These are phyloP conservation scores for Jaminaea rosea DNA, from an alignment of 1,284 basidiomycete genomes.

Conservation along the genomic window DNA sequence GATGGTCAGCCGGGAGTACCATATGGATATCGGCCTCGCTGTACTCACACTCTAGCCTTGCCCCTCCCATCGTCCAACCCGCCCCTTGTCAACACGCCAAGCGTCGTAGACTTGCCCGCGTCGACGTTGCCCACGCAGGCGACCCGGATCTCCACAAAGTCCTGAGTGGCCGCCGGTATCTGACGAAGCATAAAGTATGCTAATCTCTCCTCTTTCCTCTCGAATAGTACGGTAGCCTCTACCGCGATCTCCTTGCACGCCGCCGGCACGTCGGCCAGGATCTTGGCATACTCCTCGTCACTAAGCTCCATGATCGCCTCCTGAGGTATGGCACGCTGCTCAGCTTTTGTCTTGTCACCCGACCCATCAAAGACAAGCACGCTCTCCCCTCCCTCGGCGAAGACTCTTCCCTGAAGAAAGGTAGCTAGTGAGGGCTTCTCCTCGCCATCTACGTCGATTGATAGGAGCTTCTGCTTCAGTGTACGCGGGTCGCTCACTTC, in stretches of 20 bases:
- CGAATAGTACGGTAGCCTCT: slow-evolving; percentile 16
- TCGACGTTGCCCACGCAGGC: slow-evolving; percentile 84
- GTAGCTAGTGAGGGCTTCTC: no score
- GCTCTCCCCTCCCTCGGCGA: not conserved
- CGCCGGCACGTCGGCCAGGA: slow-evolving; percentile 13
- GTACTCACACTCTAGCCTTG: slow-evolving; percentile 63
- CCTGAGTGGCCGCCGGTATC: slow-evolving; percentile 39
- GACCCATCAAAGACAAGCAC: not conserved
- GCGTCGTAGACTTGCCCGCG: slow-evolving; percentile 82
- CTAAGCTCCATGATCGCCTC: not conserved
- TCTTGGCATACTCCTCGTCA: not conserved
- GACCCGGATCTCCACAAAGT: slow-evolving; percentile 68
- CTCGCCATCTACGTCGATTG: no score
- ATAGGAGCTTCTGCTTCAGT: no score
- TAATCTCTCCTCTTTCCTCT: slow-evolving; percentile 7
- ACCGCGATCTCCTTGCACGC: slow-evolving; percentile 21
- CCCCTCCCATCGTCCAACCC: slow-evolving; percentile 89
- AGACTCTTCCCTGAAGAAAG: not conserved
- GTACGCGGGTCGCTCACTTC: no score
- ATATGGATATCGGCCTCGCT: no score
- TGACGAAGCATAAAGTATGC: slow-evolving; percentile 25
- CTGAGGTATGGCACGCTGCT: not conserved
- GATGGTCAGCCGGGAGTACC: not conserved
- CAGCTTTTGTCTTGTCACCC: not conserved
- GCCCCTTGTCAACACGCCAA: slow-evolving; percentile 68